These are phyloP conservation scores for Capsicum baccatum DNA, from an alignment of 257 asterid genomes.

Conservation along the genomic window DNA sequence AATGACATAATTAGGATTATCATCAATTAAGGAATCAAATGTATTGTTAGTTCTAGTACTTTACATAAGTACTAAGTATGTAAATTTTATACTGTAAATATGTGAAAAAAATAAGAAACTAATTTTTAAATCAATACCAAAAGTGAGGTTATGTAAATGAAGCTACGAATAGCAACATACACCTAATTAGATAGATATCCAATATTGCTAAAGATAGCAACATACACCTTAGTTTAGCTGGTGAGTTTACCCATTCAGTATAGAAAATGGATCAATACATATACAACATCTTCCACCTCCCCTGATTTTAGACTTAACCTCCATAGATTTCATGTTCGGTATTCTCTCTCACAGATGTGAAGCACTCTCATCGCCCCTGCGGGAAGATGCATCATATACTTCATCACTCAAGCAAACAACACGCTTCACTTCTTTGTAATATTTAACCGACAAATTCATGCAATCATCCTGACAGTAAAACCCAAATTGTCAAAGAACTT, in stretches of 20 bases:
- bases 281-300: conserved; percentile 93
- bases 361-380: conserved; percentile 47
- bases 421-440: conserved; percentile 86
- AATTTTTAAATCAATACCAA: not conserved
- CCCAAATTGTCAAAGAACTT: not conserved
- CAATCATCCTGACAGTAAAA: conserved; percentile 75
- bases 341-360: conserved; percentile 51
- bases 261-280: conserved; percentile 92
- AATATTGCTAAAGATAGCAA: too few species aligned
- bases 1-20: not conserved
- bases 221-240: too few species aligned
- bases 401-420: conserved; percentile 81
- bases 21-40: not conserved
- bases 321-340: conserved; percentile 55
- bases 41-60: not conserved
- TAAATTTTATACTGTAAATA: too few species aligned
- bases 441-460: conserved; percentile 80
- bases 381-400: conserved; percentile 64
- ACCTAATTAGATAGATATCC: not conserved
- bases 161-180: not conserved
- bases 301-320: conserved; percentile 78
- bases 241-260: conserved; percentile 47
- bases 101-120: too few species aligned
- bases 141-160: not conserved
- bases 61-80: not conserved